These are phyloP conservation scores for Monosporascus sp. DNA, from an alignment of 2,329 filamentous ascomycete genomes.

Conservation along the genomic window DNA sequence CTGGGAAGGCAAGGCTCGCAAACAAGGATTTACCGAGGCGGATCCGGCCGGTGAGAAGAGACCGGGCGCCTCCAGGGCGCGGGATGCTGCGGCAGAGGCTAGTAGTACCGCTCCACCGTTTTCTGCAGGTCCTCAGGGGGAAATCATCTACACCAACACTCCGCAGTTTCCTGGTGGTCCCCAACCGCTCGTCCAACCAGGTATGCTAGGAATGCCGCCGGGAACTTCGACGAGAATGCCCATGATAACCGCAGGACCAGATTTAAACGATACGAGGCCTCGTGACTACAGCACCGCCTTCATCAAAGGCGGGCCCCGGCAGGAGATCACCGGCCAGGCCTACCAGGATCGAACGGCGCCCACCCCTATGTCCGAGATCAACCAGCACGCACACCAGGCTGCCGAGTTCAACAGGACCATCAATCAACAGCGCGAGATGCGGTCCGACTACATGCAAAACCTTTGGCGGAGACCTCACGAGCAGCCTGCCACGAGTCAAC, in stretches of 20 bases:
- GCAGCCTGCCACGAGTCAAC: slow-evolving; percentile 52
- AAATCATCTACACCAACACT: slow-evolving; percentile 82
- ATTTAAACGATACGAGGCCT: slow-evolving; percentile 69
- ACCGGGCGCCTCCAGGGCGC: slow-evolving; percentile 81
- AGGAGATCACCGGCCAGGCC: slow-evolving; percentile 80
- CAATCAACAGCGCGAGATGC: slow-evolving; percentile 72
- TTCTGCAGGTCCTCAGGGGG: slow-evolving; percentile 66
- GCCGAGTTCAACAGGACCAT: slow-evolving; percentile 87
- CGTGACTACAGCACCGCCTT: slow-evolving; percentile 74
- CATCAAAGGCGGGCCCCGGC: slow-evolving; percentile 69
- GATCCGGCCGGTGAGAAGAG: slow-evolving; percentile 94
- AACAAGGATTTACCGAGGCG: slow-evolving; percentile 97
- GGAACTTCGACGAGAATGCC: slow-evolving; percentile 68
- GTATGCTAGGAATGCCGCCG: slow-evolving; percentile 59
- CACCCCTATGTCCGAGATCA: slow-evolving; percentile 69
- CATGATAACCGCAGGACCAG: slow-evolving; percentile 76
- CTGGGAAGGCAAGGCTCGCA: slow-evolving; percentile 94
- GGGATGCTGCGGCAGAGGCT: slow-evolving; percentile 74
- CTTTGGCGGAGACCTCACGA: slow-evolving; percentile 83
- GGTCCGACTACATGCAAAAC: slow-evolving; percentile 72
- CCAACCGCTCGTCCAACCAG: slow-evolving; percentile 65
- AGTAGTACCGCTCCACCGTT: slow-evolving; percentile 49
- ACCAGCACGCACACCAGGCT: slow-evolving; percentile 80
- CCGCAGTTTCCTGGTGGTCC: slow-evolving; percentile 62
- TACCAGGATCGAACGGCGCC: slow-evolving; percentile 84